phyloP scores from a whole-genome alignment of 345 rosid genomes.

The Heritiera fomes region DNA sequence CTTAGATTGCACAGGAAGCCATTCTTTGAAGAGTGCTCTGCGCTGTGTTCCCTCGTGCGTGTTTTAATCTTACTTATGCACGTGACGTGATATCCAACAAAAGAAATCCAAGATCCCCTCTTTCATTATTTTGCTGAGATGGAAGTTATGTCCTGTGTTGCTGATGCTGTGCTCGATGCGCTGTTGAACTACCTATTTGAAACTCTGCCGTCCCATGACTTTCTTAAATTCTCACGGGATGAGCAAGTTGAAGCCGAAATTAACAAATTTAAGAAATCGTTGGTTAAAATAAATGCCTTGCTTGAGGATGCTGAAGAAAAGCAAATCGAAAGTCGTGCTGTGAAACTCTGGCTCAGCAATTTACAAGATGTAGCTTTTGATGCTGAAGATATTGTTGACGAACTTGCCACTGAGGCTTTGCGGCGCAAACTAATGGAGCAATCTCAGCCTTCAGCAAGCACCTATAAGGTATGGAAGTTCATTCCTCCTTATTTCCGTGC shows the following conservation, averaged over 20 bases:
- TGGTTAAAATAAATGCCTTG: constrained; percentile 5
- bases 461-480: neutral
- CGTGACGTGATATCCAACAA: neutral
- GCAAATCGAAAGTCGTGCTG: neutral
- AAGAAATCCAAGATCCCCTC: no score
- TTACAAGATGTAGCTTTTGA: constrained; percentile 20
- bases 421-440: constrained; percentile 1
- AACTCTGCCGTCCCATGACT: constrained; percentile 1
- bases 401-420: constrained; percentile 8
- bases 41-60: neutral
- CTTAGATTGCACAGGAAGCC: neutral
- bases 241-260: constrained; percentile 18
- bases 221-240: no score
- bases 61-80: no score
- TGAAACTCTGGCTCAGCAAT: constrained; percentile 27
- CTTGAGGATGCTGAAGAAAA: constrained; percentile 21
- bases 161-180: constrained; percentile 14
- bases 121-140: no score
- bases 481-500: neutral
- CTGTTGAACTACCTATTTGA: neutral
- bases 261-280: constrained; percentile 26
- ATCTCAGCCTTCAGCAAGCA: neutral
- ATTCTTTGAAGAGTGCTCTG: neutral
- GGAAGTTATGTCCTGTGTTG: constrained; percentile 6
- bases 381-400: constrained; percentile 30